Evolutionary conservation across 2,329 filamentous ascomycete genomes (phyloP).

Genomic region (Aspergillus sp.): DNA sequence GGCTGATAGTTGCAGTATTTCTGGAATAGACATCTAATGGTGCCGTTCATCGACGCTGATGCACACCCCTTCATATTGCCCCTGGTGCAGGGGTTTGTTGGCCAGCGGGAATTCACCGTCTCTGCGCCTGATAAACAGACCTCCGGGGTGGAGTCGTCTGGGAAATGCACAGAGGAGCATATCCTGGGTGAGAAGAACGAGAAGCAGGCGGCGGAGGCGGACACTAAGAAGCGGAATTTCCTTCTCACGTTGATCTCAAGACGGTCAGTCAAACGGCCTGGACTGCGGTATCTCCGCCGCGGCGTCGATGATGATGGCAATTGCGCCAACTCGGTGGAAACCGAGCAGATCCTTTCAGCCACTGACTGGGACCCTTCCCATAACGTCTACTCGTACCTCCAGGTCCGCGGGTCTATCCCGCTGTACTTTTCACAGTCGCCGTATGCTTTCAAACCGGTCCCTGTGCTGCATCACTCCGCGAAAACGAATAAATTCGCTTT

Average conservation of each 20-base stretch:
- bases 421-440: constrained; percentile 92
- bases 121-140: constrained; percentile 34
- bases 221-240: constrained; percentile 42
- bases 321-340: constrained; percentile 85
- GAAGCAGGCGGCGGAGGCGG: constrained; percentile 16
- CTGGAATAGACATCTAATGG: constrained; percentile 74
- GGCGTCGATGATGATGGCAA: constrained; percentile 85
- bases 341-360: constrained; percentile 80
- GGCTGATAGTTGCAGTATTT: constrained; percentile 51
- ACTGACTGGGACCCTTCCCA: constrained; percentile 52
- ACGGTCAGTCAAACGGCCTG: constrained; percentile 74
- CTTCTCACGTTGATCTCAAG: constrained; percentile 88
- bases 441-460: constrained; percentile 83
- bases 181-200: constrained; percentile 37
- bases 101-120: constrained; percentile 70
- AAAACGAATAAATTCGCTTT: constrained; percentile 72
- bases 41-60: constrained; percentile 64
- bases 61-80: constrained; percentile 66
- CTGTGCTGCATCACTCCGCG: constrained; percentile 69
- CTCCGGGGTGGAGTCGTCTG: constrained; percentile 6
- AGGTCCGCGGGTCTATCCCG: constrained; percentile 83
- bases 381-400: constrained; percentile 72
- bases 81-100: constrained; percentile 88
- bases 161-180: constrained; percentile 16
- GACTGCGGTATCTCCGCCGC: constrained; percentile 78